phyloP scores from a whole-genome alignment of 2,329 filamentous ascomycete genomes.

The Fusarium sterilihyphosum region DNA sequence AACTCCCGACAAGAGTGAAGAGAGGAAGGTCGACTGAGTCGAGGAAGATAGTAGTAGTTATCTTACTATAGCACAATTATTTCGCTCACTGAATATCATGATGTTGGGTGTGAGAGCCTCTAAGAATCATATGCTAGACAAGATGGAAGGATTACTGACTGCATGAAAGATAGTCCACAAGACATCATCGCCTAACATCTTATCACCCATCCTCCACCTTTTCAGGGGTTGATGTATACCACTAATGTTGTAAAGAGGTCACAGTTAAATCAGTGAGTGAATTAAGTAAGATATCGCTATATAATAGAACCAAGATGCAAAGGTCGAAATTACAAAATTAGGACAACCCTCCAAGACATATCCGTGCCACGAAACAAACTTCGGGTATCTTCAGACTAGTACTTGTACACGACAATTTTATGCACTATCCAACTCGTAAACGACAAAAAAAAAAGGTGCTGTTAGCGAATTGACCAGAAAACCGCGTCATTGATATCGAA shows the following conservation, averaged over 20 bases:
- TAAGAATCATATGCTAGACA: too few relatives aligned
- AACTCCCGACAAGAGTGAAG: neutral
- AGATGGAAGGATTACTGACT: too few relatives aligned
- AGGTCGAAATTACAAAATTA: fast-evolving
- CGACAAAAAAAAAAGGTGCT: fast-evolving
- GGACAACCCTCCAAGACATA: neutral
- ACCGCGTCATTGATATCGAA: too few relatives aligned
- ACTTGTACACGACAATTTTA: neutral
- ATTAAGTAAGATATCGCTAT: too few relatives aligned
- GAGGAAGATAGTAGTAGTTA: neutral
- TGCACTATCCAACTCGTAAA: neutral
- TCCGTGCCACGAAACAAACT: neutral
- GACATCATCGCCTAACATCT: neutral
- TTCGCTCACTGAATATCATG: neutral
- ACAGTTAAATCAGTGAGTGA: neutral
- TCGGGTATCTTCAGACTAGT: slow-evolving; percentile 4
- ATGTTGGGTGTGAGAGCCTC: neutral
- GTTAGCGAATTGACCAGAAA: neutral
- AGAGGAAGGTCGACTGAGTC: slow-evolving; percentile 13
- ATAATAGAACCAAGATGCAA: neutral
- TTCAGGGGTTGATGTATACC: fast-evolving
- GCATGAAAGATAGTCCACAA: too few relatives aligned
- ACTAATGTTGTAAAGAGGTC: fast-evolving
- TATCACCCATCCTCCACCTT: fast-evolving
- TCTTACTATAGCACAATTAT: neutral